These are phyloP conservation scores for Pisolithus orientalis DNA, from an alignment of 768 basidiomycete species.

Conservation along the genomic window DNA sequence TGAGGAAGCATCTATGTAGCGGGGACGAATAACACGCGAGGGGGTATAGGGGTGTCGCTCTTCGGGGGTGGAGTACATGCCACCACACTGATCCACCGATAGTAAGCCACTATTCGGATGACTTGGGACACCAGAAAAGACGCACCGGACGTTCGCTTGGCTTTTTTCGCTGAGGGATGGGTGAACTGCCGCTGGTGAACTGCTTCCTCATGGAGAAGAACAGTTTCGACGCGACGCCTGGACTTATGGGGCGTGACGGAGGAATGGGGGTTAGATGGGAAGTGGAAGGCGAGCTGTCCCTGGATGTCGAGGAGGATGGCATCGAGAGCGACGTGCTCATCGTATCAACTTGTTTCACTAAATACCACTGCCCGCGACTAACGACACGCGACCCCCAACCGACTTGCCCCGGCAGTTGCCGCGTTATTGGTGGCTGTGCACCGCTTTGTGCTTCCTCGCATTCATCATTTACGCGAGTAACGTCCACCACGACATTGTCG, in stretches of 20 bases:
- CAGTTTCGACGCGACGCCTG: slow-evolving; percentile 21
- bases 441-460: too few relatives aligned
- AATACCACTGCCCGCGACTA: too few relatives aligned
- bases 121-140: background rate
- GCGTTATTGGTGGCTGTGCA: too few relatives aligned
- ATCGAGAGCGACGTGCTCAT: slow-evolving; percentile 13
- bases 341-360: background rate
- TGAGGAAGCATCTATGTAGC: slow-evolving; percentile 32
- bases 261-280: background rate
- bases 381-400: too few relatives aligned
- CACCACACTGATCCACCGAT: slow-evolving; percentile 17
- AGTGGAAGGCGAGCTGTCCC: background rate
- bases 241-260: slow-evolving; percentile 3
- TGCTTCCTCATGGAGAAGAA: slow-evolving; percentile 26
- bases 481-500: too few relatives aligned
- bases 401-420: too few relatives aligned
- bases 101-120: slow-evolving; percentile 4
- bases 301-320: slow-evolving; percentile 10
- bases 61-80: slow-evolving; percentile 39
- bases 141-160: slow-evolving; percentile 13
- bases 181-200: slow-evolving; percentile 11
- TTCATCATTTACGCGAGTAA: too few relatives aligned
- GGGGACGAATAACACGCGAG: slow-evolving; percentile 33
- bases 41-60: slow-evolving; percentile 27
- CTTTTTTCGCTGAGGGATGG: slow-evolving; percentile 16